Evolutionary conservation across 2,329 filamentous ascomycete species (phyloP).

Genomic region (Colletotrichum nymphaeae): DNA sequence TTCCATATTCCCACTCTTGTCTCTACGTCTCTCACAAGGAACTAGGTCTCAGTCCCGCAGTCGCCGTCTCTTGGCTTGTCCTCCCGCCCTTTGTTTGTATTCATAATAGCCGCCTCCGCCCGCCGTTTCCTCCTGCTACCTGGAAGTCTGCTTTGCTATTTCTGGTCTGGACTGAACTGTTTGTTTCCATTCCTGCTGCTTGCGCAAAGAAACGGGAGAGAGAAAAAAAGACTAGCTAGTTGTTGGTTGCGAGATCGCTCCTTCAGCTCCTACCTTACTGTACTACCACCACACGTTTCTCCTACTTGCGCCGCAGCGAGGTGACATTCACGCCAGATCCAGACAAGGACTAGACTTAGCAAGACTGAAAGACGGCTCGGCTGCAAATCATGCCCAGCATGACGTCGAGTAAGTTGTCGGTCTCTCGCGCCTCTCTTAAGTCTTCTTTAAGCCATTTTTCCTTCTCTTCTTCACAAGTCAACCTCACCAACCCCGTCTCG

Average conservation of each 20-base stretch:
- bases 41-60: constrained; percentile 30
- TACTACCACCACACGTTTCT: neutral
- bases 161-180: constrained; percentile 25
- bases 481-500: constrained; percentile 24
- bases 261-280: neutral
- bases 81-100: constrained; percentile 25
- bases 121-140: constrained; percentile 19
- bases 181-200: constrained; percentile 13
- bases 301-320: constrained; percentile 14
- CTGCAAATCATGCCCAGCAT: constrained; percentile 49
- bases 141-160: constrained; percentile 28
- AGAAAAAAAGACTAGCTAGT: neutral
- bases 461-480: constrained; percentile 43
- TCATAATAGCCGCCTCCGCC: constrained; percentile 33
- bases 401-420: constrained; percentile 57
- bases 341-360: constrained; percentile 24
- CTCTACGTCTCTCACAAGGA: neutral
- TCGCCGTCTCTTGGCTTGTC: constrained; percentile 15
- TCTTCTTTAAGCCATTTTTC: constrained; percentile 49
- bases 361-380: constrained; percentile 29
- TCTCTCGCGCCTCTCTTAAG: constrained; percentile 46
- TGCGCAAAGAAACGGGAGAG: constrained; percentile 5
- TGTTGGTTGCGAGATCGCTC: constrained; percentile 2
- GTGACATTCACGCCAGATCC: constrained; percentile 26
- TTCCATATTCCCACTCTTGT: constrained; percentile 22